Evolutionary conservation across 2,329 filamentous ascomycete genomes (phyloP).

Genomic region (Eutypella sp.): DNA sequence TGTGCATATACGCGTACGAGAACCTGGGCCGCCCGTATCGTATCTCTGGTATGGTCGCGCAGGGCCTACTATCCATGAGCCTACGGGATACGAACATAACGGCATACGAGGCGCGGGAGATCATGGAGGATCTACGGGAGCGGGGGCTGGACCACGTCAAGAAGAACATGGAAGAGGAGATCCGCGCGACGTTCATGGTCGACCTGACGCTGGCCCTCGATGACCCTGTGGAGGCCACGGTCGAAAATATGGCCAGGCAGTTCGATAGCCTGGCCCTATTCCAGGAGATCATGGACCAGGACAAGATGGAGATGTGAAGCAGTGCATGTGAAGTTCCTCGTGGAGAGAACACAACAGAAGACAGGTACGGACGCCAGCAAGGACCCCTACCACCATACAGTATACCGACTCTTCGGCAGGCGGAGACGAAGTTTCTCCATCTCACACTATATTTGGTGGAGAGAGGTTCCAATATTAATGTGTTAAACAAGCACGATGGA

Average conservation of each 20-base stretch:
- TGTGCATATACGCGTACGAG: constrained; percentile 35
- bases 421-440: too few relatives aligned
- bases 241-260: constrained; percentile 27
- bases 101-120: constrained; percentile 20
- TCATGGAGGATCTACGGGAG: constrained; percentile 26
- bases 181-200: constrained; percentile 32
- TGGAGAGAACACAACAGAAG: too few relatives aligned
- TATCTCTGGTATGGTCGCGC: constrained; percentile 29
- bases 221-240: constrained; percentile 28
- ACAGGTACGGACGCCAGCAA: too few relatives aligned
- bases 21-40: constrained; percentile 29
- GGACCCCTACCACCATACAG: too few relatives aligned
- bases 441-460: too few relatives aligned
- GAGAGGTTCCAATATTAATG: too few relatives aligned
- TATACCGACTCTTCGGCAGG: too few relatives aligned
- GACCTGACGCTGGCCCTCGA: constrained; percentile 32
- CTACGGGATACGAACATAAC: constrained; percentile 28
- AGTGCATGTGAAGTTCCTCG: too few relatives aligned
- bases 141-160: constrained; percentile 12
- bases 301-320: constrained; percentile 7
- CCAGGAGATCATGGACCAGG: constrained; percentile 25
- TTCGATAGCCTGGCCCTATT: constrained; percentile 31
- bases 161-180: constrained; percentile 17
- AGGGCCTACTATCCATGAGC: constrained; percentile 31
- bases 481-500: too few relatives aligned